Evolutionary conservation across 1,139 yeast species (phyloP), one percentile per base, ranked within the genome.

Genomic region (Saccharomyces hybrid): DNA sequence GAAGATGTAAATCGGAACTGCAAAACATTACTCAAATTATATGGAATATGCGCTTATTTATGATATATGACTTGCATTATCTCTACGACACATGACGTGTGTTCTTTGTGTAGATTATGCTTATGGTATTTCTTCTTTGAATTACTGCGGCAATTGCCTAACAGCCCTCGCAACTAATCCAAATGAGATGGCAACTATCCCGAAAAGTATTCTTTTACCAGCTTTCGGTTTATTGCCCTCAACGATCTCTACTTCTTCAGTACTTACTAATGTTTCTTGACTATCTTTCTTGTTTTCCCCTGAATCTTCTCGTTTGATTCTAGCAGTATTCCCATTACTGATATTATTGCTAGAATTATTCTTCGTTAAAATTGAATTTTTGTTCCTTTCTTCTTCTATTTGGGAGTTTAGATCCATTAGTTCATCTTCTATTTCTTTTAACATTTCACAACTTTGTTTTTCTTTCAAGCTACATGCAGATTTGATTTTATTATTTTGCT

Each of bases 361-460:
- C 50, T 61, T 58, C 20, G 52, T 50, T 16, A 63, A 52, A 51
- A 62, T 63, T 14, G 62, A 52, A 20, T 66, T 62, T 51, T 68
- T 64, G 28, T 61, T 61, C 13, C 62, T 62, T 41, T 70, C 69
- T 3, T 64, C 70, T 48, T 70, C 70, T 23, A 68, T 49, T 47
- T 68, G 63, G 2, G 67, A 61, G 27, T 66, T 66, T 9, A 67
- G 54, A 50, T 67, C 71, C 28, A 66, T 70, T 2, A 66, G 50
- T 53, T 69, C 66, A 51, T 59, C 61, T 42, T 63, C 63, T 27
- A 67, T 56, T 20, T 54, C 55, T 23, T 61, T 56, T 2, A 68
- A 52, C 11, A 58, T 61, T 13, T 61, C 59, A 23, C 61, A 56
- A 50, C 64, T 61, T 13, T 57, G 53, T 16, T 53, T 52, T 27